phyloP scores from a whole-genome alignment of 768 basidiomycete species.

The Mycena indigotica region DNA sequence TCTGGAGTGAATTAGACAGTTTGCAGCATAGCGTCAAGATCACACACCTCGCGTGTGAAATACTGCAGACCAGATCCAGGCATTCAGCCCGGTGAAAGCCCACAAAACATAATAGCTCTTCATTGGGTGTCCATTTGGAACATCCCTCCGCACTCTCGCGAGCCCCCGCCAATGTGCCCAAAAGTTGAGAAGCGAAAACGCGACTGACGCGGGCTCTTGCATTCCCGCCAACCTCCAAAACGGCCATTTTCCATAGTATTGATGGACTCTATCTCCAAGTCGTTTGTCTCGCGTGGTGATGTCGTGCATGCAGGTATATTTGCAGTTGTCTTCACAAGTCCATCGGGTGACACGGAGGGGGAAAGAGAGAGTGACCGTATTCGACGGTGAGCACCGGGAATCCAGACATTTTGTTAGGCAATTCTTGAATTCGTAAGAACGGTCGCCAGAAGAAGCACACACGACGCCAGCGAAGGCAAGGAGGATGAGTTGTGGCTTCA shows the following conservation, averaged over 20 bases:
- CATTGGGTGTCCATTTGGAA: constrained; percentile 69
- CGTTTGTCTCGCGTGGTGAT: constrained; percentile 61
- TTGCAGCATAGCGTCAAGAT: neutral
- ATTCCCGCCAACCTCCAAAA: constrained; percentile 87
- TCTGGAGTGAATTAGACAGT: constrained; percentile 48
- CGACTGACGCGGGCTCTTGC: constrained; percentile 92
- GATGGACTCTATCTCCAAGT: constrained; percentile 53
- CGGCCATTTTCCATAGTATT: constrained; percentile 97
- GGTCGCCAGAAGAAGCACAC: constrained; percentile 65
- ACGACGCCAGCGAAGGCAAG: constrained; percentile 4
- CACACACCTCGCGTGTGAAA: constrained; percentile 90
- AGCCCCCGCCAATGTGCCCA: constrained; percentile 71
- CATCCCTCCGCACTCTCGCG: constrained; percentile 42
- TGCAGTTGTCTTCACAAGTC: constrained; percentile 87
- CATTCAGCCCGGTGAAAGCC: constrained; percentile 76
- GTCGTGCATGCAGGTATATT: constrained; percentile 85
- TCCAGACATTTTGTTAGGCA: constrained; percentile 52
- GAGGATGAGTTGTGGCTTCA: neutral
- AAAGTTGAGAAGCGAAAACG: constrained; percentile 87
- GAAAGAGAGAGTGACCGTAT: constrained; percentile 44
- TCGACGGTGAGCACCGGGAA: constrained; percentile 42
- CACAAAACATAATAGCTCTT: constrained; percentile 65
- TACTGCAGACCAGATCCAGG: constrained; percentile 90
- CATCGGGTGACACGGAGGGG: constrained; percentile 73
- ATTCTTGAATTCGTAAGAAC: constrained; percentile 49